These are phyloP conservation scores for Chlorokybus atmophyticus DNA, from an alignment of 139 green algal species.

Conservation along the genomic window DNA sequence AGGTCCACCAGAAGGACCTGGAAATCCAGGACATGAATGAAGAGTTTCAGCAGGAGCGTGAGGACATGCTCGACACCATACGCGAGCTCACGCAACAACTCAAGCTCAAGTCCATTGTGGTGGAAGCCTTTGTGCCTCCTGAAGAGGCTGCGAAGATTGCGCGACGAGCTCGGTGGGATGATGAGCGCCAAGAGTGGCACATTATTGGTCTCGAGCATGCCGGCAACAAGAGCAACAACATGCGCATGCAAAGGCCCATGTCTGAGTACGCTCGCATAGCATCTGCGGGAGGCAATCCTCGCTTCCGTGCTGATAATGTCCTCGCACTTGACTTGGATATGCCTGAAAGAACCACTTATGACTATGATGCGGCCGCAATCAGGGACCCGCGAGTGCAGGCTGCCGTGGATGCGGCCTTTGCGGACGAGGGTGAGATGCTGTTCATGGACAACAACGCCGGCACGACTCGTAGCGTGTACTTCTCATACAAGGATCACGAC, in stretches of 20 bases:
- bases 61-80: conserved; percentile 31
- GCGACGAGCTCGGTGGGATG: conserved; percentile 21
- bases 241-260: conserved; percentile 10
- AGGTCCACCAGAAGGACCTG: conserved; percentile 8
- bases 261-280: conserved; percentile 26
- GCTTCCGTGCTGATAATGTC: conserved; percentile 9
- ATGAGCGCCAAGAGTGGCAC: conserved; percentile 23
- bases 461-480: conserved; percentile 1
- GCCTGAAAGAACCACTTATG: conserved; percentile 29
- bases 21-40: conserved; percentile 19
- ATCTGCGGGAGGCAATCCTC: conserved; percentile 15
- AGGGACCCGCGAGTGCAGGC: conserved; percentile 5
- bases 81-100: conserved; percentile 18
- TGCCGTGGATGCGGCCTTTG: conserved; percentile 5
- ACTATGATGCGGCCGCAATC: conserved; percentile 9
- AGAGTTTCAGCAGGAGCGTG: conserved; percentile 24
- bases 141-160: conserved; percentile 17
- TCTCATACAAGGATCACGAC: conserved; percentile 7
- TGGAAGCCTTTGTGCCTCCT: conserved; percentile 20
- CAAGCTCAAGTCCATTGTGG: conserved; percentile 25
- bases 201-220: conserved; percentile 10
- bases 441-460: no score
- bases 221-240: no score
- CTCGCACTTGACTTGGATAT: conserved; percentile 24
- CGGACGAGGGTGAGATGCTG: conserved; percentile 6